Evolutionary conservation across 202 grass and related monocot species (phyloP).

Genomic region (Cymbopogon flexuosus): DNA sequence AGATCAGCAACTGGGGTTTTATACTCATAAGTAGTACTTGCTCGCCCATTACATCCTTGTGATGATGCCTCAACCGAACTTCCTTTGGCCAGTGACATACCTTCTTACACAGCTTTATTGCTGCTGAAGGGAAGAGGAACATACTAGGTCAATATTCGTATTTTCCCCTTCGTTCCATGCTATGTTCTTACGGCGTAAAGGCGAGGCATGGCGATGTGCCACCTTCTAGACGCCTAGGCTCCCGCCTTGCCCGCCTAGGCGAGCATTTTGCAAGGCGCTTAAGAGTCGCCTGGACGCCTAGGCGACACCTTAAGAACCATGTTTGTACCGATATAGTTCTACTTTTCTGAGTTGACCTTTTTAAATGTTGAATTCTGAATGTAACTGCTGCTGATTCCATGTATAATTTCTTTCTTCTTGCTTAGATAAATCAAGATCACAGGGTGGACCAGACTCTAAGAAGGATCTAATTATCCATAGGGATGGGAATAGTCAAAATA

Average conservation of each 20-base stretch:
- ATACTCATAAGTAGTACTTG: background rate
- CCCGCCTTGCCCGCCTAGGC: no score
- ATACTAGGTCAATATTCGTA: background rate
- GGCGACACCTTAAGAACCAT: background rate
- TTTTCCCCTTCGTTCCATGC: background rate
- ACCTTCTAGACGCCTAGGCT: no score
- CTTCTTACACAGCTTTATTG: background rate
- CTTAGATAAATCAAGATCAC: constrained; percentile 63
- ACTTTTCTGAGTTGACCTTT: background rate
- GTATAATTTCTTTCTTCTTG: background rate
- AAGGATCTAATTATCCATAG: constrained; percentile 52
- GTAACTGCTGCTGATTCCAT: constrained; percentile 4
- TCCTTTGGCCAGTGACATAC: background rate
- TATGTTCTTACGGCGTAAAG: no score
- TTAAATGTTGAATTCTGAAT: background rate
- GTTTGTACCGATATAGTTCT: background rate
- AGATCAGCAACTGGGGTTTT: background rate
- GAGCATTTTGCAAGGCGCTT: no score
- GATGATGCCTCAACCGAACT: background rate
- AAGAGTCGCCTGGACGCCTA: no score
- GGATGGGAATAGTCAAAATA: constrained; percentile 63
- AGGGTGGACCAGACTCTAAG: constrained; percentile 46
- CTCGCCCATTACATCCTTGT: background rate
- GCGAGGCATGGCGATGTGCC: no score
- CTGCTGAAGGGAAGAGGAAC: background rate